Base-by-base conservation (phyloP, 257 asterid genomes). In the Rubia yunnanensis region DNA sequence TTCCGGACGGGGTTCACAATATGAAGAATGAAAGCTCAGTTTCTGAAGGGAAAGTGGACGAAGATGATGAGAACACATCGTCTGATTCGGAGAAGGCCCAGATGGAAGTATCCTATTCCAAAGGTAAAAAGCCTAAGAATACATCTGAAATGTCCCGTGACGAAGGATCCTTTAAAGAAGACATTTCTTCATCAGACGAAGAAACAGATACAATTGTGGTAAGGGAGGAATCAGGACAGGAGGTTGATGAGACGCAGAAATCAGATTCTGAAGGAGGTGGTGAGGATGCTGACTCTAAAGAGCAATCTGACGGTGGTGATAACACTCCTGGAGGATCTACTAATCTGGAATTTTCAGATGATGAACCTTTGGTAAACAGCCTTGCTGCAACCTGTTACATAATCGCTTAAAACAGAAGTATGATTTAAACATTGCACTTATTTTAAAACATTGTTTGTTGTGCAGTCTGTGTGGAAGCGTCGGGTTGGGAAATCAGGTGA, bases 391-490 rank as follows among this genome's bases (percentile, higher is more conserved):
- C 65, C 48, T 38, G 7, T 14, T 39, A 11, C 48, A 15, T 60
- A 53, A 55, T 28, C 9, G 23, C 46, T 48, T 41, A 35, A 13
- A 22, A 14, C 48, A 18, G 13, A 26, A 50, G 49, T 44, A 20
- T 14, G 58, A 24, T 30, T 50, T 50, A 5, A 11, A 5, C 28
- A 50, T 20, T 5, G 24, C 57, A 50, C 9, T 24, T 60, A 15
- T 73, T n/a, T 18, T 76, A 63, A 76, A 48, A n/a, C 39, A 24
- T 41, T 74, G 5, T 66, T 52, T 34, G 48, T 5, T 68, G 65
- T 80, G 88, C 95, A 92, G 99, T 77, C 85, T 77, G 71, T 69
- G 70, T 92, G 99, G 99, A 86, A 73, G 79, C 82, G 66, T 57
- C 91, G 96, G 31, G 85, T 79, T 15, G 95, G 84, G 63, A 89